Percentiles rank a stretch among this genome's conserved stretches.
Conservation (phyloP, 257 asterid genomes). For the Solanum sitiens region DNA sequence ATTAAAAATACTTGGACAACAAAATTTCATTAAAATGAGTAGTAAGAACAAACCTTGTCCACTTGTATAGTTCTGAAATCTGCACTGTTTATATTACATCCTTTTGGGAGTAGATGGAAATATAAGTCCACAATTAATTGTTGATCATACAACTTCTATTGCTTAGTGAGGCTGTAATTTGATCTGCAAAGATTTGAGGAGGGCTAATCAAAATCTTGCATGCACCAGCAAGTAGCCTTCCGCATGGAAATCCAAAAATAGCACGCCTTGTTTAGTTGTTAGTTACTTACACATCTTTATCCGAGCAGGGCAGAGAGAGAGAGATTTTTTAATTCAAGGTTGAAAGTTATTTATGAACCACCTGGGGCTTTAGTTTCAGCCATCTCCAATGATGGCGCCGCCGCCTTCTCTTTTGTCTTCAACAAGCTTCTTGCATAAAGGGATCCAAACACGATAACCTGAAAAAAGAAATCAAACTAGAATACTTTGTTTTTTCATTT, state of each 20-base stretch:
- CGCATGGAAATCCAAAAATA: background rate
- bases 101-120: background rate
- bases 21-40: background rate
- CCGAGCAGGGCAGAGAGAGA: background rate
- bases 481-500: background rate
- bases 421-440: conserved; percentile 68
- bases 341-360: conserved; percentile 23
- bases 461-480: conserved; percentile 10
- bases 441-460: conserved; percentile 88
- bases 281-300: background rate
- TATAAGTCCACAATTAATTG: background rate
- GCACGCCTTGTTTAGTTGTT: background rate
- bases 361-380: conserved; percentile 30
- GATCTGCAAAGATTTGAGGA: background rate
- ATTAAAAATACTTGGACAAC: background rate
- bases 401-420: conserved; percentile 28
- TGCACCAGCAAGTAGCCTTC: conserved; percentile 3
- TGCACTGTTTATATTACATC: background rate
- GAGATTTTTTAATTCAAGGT: background rate
- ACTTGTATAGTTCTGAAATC: background rate
- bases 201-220: conserved; percentile 2
- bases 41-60: background rate
- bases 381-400: conserved; percentile 20
- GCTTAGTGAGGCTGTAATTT: background rate
- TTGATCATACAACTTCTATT: background rate